Conservation (phyloP, 1,284 basidiomycete genomes). For the Ceratobasidium sp. region DNA sequence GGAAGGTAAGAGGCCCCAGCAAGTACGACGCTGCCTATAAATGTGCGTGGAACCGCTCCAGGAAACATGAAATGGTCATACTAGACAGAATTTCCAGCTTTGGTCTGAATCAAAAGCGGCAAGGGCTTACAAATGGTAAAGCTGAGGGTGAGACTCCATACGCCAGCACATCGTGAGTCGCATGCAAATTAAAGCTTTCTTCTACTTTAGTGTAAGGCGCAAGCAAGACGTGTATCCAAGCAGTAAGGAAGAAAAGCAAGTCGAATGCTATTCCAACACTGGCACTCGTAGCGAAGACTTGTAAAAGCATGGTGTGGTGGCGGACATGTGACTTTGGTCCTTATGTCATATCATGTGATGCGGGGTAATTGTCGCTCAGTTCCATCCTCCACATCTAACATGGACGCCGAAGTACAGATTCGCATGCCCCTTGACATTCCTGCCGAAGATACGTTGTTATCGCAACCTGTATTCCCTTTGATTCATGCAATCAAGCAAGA, state of each 20-base stretch:
- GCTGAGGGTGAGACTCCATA: conserved; percentile 67
- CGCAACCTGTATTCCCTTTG: conserved; percentile 69
- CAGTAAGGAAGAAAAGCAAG: conserved; percentile 65
- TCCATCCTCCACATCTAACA: conserved; percentile 9
- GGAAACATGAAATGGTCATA: conserved; percentile 93
- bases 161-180: conserved; percentile 86
- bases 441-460: conserved; percentile 23
- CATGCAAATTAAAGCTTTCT: conserved; percentile 96
- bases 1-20: conserved; percentile 63
- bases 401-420: conserved; percentile 40
- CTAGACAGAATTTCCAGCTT: conserved; percentile 56
- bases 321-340: neutral
- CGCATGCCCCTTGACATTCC: conserved; percentile 36
- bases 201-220: conserved; percentile 97
- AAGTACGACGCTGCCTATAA: conserved; percentile 75
- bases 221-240: conserved; percentile 74
- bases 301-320: conserved; percentile 27
- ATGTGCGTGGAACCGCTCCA: conserved; percentile 89
- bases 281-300: neutral
- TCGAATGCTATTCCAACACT: conserved; percentile 58
- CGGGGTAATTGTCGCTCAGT: conserved; percentile 22
- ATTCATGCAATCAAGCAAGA: conserved; percentile 76
- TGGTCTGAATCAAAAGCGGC: conserved; percentile 28
- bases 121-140: conserved; percentile 63
- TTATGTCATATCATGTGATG: conserved; percentile 29